Evolutionary conservation across 2,329 filamentous ascomycete genomes (phyloP).

Genomic region (Trichoderma aggressivum): DNA sequence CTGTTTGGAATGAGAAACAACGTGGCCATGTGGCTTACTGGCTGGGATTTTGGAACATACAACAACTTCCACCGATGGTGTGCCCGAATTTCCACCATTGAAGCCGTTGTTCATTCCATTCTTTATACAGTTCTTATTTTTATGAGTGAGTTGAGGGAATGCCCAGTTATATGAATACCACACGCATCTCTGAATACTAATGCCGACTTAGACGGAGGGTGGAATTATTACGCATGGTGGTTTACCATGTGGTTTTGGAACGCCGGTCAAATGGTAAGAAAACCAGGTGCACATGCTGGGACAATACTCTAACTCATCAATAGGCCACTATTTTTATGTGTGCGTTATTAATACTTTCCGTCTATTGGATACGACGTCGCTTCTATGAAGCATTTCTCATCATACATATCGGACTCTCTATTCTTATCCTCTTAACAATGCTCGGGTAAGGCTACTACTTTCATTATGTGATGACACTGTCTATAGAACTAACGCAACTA

Average conservation of each 20-base stretch:
- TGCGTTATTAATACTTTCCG: slow-evolving; percentile 43
- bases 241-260: slow-evolving; percentile 48
- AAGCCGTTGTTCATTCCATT: slow-evolving; percentile 61
- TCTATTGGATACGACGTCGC: slow-evolving; percentile 49
- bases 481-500: not conserved
- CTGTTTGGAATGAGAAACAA: slow-evolving; percentile 67
- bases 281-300: not conserved
- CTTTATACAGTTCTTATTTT: slow-evolving; percentile 52
- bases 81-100: slow-evolving; percentile 58
- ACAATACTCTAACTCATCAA: not conserved
- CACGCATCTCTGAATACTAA: not conserved
- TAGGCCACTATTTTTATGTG: slow-evolving; percentile 46
- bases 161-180: not conserved
- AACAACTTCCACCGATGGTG: slow-evolving; percentile 67
- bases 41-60: slow-evolving; percentile 65
- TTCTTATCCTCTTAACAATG: slow-evolving; percentile 49
- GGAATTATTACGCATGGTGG: slow-evolving; percentile 35
- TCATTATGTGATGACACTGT: not conserved
- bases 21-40: slow-evolving; percentile 61
- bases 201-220: slow-evolving; percentile 36
- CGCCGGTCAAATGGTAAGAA: slow-evolving; percentile 45
- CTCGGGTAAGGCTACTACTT: slow-evolving; percentile 42
- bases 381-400: slow-evolving; percentile 52
- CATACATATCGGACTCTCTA: slow-evolving; percentile 50
- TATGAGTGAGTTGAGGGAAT: slow-evolving; percentile 26